phyloP scores from a whole-genome alignment of 306 rosid species.

The Corylus heterophylla region DNA sequence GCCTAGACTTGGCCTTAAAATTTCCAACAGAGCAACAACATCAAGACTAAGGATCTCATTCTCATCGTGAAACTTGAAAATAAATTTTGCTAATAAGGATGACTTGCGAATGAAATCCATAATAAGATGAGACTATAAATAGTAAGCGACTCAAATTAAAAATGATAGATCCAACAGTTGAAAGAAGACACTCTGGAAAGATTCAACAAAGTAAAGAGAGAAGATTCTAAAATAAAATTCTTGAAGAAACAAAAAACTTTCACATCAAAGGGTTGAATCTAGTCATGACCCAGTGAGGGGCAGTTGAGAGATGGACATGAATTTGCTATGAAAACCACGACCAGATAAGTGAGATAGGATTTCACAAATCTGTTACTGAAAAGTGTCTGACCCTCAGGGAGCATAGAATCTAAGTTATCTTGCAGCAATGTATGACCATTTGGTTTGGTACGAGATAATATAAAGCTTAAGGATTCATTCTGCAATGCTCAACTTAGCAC shows the following conservation, averaged over 20 bases:
- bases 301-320: not conserved
- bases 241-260: not conserved
- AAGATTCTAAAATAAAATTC: too few relatives aligned
- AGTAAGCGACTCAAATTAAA: not conserved
- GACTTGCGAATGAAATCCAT: not conserved
- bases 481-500: not conserved
- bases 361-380: not conserved
- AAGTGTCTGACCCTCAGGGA: not conserved
- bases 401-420: too few relatives aligned
- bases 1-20: not conserved
- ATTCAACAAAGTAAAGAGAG: too few relatives aligned
- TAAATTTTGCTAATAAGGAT: not conserved
- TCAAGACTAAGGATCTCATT: not conserved
- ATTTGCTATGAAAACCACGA: not conserved
- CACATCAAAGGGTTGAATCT: not conserved
- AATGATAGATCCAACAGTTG: not conserved
- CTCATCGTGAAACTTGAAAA: not conserved
- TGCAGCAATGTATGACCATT: not conserved
- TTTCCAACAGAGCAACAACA: not conserved
- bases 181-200: not conserved
- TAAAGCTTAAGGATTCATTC: not conserved
- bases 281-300: not conserved
- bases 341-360: not conserved
- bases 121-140: not conserved
- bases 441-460: not conserved